These are phyloP conservation scores for Porogramme epimiltina DNA, from an alignment of 1,284 basidiomycete species.

Conservation along the genomic window DNA sequence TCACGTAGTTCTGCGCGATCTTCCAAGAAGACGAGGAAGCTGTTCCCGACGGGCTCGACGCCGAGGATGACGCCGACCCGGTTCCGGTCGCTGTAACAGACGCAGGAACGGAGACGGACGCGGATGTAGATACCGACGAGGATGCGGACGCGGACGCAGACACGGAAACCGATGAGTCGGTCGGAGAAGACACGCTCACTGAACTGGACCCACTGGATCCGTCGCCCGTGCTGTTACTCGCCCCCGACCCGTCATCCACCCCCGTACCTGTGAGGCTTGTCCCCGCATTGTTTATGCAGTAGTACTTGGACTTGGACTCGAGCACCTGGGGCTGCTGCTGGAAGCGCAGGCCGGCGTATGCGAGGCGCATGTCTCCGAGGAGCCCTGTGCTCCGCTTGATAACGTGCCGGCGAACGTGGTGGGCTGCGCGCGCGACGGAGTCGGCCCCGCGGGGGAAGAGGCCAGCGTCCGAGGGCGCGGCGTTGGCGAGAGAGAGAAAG, in stretches of 20 bases:
- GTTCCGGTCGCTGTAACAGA: background rate
- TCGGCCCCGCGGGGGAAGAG: slow-evolving; percentile 37
- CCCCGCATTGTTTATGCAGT: slow-evolving; percentile 28
- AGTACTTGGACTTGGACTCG: slow-evolving; percentile 15
- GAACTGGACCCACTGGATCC: slow-evolving; percentile 16
- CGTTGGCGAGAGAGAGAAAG: slow-evolving; percentile 34
- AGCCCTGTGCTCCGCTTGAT: slow-evolving; percentile 52
- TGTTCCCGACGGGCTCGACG: slow-evolving; percentile 4
- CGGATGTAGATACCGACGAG: background rate
- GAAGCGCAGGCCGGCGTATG: slow-evolving; percentile 47
- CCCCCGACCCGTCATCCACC: background rate
- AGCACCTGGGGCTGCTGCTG: slow-evolving; percentile 16
- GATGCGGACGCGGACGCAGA: background rate
- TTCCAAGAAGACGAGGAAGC: slow-evolving; percentile 34
- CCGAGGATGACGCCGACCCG: background rate
- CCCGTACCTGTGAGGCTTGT: slow-evolving; percentile 14
- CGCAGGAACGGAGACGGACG: too few species aligned
- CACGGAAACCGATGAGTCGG: slow-evolving; percentile 10
- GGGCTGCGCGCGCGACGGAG: slow-evolving; percentile 21
- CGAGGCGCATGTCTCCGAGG: slow-evolving; percentile 64
- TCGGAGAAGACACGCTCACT: slow-evolving; percentile 2
- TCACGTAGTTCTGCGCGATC: slow-evolving; percentile 29
- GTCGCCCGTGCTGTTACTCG: background rate
- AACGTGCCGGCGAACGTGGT: slow-evolving; percentile 40
- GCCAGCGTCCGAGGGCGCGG: slow-evolving; percentile 36